Evolutionary conservation across 2,329 filamentous ascomycete species (phyloP).

Genomic region (Pseudogymnoascus pannorum): DNA sequence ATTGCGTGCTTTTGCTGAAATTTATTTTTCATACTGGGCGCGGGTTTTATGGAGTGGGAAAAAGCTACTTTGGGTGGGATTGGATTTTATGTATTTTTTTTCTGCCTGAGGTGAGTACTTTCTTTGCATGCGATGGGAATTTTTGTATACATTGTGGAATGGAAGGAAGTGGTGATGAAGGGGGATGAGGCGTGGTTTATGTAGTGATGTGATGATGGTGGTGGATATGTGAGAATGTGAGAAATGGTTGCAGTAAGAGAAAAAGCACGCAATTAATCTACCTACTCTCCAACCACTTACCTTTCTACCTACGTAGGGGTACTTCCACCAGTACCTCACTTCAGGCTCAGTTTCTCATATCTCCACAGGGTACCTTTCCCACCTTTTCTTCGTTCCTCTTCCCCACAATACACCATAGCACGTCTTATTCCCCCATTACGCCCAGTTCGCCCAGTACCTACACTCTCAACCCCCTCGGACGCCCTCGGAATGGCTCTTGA

Average conservation of each 20-base stretch:
- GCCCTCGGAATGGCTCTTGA: conserved; percentile 1
- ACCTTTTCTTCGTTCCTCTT: background rate
- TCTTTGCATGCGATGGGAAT: background rate
- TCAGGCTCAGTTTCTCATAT: background rate
- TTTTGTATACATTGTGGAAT: background rate
- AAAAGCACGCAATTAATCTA: background rate
- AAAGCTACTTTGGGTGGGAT: background rate
- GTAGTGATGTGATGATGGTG: background rate
- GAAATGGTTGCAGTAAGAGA: background rate
- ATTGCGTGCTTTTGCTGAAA: conserved; percentile 3
- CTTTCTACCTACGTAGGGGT: background rate
- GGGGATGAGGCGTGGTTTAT: background rate
- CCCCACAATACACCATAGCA: conserved; percentile 2
- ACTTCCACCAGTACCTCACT: background rate
- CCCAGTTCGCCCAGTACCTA: background rate
- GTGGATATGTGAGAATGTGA: background rate
- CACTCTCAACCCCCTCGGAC: background rate
- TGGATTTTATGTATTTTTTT: background rate
- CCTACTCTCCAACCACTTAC: background rate
- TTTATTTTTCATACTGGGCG: background rate
- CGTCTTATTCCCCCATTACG: background rate
- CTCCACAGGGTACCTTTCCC: background rate
- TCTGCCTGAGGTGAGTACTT: background rate
- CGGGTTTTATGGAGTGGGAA: background rate
- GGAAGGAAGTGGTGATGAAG: background rate